phyloP scores from a whole-genome alignment of 2,329 filamentous ascomycete species.

The Apiospora kogelbergensis region DNA sequence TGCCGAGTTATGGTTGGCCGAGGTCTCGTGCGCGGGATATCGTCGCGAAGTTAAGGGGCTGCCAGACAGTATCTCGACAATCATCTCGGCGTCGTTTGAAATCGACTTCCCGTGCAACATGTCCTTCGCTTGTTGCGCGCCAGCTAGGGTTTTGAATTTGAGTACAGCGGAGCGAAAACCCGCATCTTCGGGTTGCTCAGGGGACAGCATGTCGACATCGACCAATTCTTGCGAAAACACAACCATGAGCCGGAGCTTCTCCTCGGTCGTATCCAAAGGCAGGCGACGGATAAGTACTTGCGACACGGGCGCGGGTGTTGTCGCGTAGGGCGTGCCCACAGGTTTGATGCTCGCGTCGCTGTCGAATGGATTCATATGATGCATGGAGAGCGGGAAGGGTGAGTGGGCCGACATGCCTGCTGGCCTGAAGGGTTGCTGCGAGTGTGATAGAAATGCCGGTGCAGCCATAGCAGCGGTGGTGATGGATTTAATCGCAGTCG shows the following conservation, averaged over 20 bases:
- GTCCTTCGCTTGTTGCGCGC: constrained; percentile 55
- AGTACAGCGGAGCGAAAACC: constrained; percentile 53
- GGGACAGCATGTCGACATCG: constrained; percentile 49
- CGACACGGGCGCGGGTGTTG: constrained; percentile 35
- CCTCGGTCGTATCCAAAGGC: constrained; percentile 52
- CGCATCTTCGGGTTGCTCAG: constrained; percentile 49
- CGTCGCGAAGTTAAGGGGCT: constrained; percentile 42
- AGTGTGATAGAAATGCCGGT: constrained; percentile 41
- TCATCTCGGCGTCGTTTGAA: constrained; percentile 55
- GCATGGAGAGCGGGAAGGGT: constrained; percentile 33
- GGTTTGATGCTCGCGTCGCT: constrained; percentile 40
- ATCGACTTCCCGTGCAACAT: constrained; percentile 58
- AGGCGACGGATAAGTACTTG: constrained; percentile 54
- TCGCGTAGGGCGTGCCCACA: constrained; percentile 39
- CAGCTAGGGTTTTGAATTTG: constrained; percentile 51
- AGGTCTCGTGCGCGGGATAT: constrained; percentile 49
- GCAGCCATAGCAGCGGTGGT: constrained; percentile 43
- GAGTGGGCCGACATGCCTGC: constrained; percentile 30
- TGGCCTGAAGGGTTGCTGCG: constrained; percentile 38
- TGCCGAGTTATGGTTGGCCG: constrained; percentile 15
- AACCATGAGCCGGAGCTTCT: constrained; percentile 56
- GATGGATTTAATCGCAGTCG: constrained; percentile 15
- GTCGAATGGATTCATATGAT: constrained; percentile 35
- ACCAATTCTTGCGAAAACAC: constrained; percentile 58
- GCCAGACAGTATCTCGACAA: constrained; percentile 57